Evolutionary conservation across 2,329 filamentous ascomycete genomes (phyloP), one percentile per base, ranked within the genome.

Genomic region (Thyridium curvatum): DNA sequence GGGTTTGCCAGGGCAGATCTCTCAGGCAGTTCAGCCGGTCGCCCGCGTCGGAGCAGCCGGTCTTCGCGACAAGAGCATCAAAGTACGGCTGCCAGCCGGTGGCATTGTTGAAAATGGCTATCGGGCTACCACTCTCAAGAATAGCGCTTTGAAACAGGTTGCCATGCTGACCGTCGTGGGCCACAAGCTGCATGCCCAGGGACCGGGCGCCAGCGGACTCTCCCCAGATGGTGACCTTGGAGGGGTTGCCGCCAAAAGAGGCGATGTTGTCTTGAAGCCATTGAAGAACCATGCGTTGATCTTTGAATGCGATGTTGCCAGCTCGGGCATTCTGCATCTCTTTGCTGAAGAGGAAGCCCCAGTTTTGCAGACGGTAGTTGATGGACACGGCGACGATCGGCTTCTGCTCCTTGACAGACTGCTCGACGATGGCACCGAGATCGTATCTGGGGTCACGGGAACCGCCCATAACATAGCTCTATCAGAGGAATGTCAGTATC

Each of bases 391-490:
- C 66, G 17, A 74, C 60, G 39, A 74, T 62, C 0, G 66, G 68
- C 35, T 65, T 64, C 37, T 62, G 62, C 13, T 66, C 65, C 4
- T 54, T 44, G 21, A 65, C 56, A 15, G 66, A 60, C 43, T 66
- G 59, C 21, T 61, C 48, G 1, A 83, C 72, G 36, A 82, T 69
- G 42, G 70, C 75, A 12, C 72, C 74, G 41, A 80, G 61, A 49
- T 82, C 81, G 54, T 82, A 82, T 16, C 73, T 62, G 15, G 63
- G 52, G 38, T 75, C 66, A 46, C 49, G 21, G 52, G 63, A 41
- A 8, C 65, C 64, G 3, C 69, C 71, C 47, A 52, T 6, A 26
- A 26, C 21, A 26, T 26, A 26, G 21, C 21, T 28, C 13, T 18
- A 5, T 3, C 15, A n/a, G n/a, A n/a, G n/a, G n/a, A 15, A n/a